These are phyloP conservation scores for Hyaloraphidium curvatum DNA, from an alignment of 192 early-diverging fungal genomes.

Conservation along the genomic window DNA sequence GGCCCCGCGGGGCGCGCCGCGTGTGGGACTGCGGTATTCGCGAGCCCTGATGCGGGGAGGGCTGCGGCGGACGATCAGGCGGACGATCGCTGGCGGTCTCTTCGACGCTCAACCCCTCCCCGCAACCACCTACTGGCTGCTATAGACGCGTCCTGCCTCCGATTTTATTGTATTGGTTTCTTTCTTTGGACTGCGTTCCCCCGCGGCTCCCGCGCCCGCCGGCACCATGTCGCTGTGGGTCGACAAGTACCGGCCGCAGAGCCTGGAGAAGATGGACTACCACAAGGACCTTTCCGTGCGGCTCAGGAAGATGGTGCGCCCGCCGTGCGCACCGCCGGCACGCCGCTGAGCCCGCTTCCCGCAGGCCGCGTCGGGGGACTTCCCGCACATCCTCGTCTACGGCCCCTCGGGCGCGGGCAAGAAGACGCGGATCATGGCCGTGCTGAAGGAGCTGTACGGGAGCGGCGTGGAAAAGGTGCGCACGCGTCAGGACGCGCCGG, in stretches of 20 bases:
- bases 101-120: no score
- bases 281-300: constrained; percentile 53
- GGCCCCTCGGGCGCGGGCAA: constrained; percentile 93
- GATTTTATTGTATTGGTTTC: no score
- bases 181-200: no score
- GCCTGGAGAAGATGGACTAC: constrained; percentile 67
- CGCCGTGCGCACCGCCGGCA: background rate
- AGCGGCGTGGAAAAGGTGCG: constrained; percentile 68
- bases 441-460: constrained; percentile 78
- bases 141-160: no score
- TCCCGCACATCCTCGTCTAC: constrained; percentile 89
- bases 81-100: no score
- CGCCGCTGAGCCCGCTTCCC: constrained; percentile 8
- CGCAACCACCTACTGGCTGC: no score
- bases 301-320: constrained; percentile 50
- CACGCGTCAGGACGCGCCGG: no score
- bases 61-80: no score
- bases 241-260: constrained; percentile 77
- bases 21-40: no score
- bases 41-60: no score
- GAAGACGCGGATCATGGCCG: constrained; percentile 77
- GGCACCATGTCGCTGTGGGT: constrained; percentile 57
- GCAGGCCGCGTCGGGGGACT: constrained; percentile 47
- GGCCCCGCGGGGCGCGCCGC: no score
- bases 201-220: no score